Evolutionary conservation across 768 basidiomycete genomes (phyloP).

Genomic region (Leccinum arenicola): DNA sequence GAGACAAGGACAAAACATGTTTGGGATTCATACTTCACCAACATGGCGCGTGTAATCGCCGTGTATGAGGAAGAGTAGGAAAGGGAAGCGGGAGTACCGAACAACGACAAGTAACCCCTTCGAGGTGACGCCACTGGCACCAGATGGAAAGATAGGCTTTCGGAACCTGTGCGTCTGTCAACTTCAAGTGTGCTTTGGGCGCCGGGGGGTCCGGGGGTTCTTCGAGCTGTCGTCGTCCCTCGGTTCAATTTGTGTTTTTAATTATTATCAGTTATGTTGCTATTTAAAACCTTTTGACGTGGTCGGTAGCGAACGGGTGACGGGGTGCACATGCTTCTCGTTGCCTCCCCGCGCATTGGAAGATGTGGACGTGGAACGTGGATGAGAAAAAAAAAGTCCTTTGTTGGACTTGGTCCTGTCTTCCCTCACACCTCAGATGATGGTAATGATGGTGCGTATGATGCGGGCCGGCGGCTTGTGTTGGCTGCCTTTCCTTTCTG

Average conservation of each 20-base stretch:
- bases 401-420: not conserved
- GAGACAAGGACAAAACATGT: not conserved
- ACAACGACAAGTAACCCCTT: not conserved
- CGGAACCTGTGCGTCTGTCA: not conserved
- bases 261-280: not conserved
- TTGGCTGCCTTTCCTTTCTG: not conserved
- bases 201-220: not conserved
- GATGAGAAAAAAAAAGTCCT: not conserved
- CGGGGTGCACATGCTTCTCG: slow-evolving; percentile 16
- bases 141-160: not conserved
- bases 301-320: slow-evolving; percentile 24
- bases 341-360: not conserved
- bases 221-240: not conserved
- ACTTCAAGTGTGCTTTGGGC: not conserved
- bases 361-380: not conserved
- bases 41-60: not conserved
- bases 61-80: not conserved
- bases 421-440: not conserved
- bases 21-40: not conserved
- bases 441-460: not conserved
- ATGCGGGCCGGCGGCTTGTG: not conserved
- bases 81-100: not conserved
- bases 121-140: not conserved
- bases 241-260: not conserved
- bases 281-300: not conserved